Conservation (phyloP, 768 basidiomycete genomes). For the Vishniacozyma victoriae region DNA sequence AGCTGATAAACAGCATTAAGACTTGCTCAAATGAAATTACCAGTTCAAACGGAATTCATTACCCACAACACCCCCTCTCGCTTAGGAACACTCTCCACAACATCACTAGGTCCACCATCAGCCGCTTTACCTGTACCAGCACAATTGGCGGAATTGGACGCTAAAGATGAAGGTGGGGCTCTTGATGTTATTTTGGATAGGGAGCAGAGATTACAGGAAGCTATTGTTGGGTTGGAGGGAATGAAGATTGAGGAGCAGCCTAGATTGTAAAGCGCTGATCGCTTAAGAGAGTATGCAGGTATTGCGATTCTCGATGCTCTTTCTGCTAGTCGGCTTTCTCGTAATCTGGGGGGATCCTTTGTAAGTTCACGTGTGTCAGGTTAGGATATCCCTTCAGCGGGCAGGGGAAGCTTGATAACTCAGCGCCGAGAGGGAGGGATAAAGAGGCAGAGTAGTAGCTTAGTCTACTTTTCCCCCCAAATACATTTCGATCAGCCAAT, state of each 20-base stretch:
- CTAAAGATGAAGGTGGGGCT: slow-evolving; percentile 22
- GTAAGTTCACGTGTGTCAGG: too few species aligned
- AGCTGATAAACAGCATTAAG: slow-evolving; percentile 70
- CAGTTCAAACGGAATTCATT: slow-evolving; percentile 83
- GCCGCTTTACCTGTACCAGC: slow-evolving; percentile 23
- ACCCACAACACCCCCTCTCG: slow-evolving; percentile 63
- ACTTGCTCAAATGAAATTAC: slow-evolving; percentile 79
- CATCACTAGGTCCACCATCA: slow-evolving; percentile 14
- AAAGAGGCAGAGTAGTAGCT: too few species aligned
- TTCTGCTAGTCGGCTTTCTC: too few species aligned
- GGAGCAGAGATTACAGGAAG: slow-evolving; percentile 17
- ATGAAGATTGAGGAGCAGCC: not conserved
- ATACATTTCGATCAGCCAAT: too few species aligned
- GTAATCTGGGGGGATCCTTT: too few species aligned
- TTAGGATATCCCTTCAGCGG: too few species aligned
- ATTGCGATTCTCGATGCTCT: too few species aligned
- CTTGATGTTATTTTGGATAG: slow-evolving; percentile 16
- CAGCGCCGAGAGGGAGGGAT: too few species aligned
- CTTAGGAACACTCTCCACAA: slow-evolving; percentile 26
- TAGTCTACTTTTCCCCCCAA: too few species aligned
- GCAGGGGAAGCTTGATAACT: too few species aligned
- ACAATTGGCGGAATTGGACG: slow-evolving; percentile 19
- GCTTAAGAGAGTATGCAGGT: too few species aligned
- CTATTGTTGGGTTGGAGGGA: not conserved
- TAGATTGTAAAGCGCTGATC: not conserved